Percentiles rank a stretch among this genome's conserved stretches.
Evolutionary conservation across 1,284 basidiomycete species (phyloP).

Genomic region (Trametes polyzona): DNA sequence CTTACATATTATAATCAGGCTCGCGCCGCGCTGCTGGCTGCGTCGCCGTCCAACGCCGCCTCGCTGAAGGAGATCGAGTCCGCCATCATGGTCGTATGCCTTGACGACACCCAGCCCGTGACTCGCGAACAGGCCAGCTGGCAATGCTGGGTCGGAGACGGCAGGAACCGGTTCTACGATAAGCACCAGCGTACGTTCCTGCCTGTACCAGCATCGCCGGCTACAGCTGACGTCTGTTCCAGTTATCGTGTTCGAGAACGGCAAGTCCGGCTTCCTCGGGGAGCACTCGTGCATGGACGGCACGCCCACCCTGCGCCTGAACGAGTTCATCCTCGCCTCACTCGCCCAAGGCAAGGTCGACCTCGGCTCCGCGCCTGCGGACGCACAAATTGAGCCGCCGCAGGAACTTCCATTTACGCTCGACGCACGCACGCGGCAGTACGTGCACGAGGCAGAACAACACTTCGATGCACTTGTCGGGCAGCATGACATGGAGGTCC

Average conservation of each 20-base stretch:
- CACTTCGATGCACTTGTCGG: constrained; percentile 82
- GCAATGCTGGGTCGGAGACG: constrained; percentile 91
- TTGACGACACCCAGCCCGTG: constrained; percentile 83
- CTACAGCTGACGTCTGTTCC: constrained; percentile 6
- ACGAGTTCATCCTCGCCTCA: constrained; percentile 90
- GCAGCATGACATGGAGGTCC: constrained; percentile 82
- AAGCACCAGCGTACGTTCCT: constrained; percentile 85
- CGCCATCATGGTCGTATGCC: constrained; percentile 84
- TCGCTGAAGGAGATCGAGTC: constrained; percentile 85
- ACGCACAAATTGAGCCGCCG: constrained; percentile 56
- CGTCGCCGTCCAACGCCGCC: constrained; percentile 68
- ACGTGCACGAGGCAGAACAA: constrained; percentile 59
- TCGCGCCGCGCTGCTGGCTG: constrained; percentile 67
- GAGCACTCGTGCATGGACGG: constrained; percentile 97
- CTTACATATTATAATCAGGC: constrained; percentile 42
- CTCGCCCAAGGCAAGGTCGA: constrained; percentile 83
- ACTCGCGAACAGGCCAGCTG: constrained; percentile 86
- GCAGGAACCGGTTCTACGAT: constrained; percentile 94
- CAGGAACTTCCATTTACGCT: constrained; percentile 77
- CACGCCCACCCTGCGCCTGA: constrained; percentile 92
- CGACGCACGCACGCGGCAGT: constrained; percentile 58
- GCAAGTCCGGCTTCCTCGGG: constrained; percentile 90
- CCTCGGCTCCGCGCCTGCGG: constrained; percentile 54
- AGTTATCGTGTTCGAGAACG: constrained; percentile 94
- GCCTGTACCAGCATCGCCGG: neutral